Conservation (phyloP, 75 land plant genomes). For the Cupressus sempervirens region DNA sequence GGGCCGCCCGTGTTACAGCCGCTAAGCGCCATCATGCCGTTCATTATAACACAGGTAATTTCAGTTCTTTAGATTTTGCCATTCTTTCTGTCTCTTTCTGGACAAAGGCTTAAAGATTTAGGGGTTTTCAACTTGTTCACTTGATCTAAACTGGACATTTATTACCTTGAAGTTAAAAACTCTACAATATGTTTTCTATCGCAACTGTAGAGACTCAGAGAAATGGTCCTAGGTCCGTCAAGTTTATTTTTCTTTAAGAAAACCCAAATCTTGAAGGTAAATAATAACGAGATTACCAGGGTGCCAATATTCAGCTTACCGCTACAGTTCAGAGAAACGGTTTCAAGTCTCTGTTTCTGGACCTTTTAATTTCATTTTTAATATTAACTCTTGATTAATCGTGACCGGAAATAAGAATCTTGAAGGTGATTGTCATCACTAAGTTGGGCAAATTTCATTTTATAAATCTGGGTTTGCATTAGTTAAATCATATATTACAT, state of each 20-base stretch:
- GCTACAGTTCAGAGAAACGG: not conserved
- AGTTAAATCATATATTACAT: not conserved
- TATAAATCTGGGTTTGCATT: not conserved
- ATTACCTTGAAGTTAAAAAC: not conserved
- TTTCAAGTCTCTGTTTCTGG: not conserved
- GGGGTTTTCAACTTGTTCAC: not conserved
- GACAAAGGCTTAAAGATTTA: not conserved
- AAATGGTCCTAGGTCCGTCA: not conserved
- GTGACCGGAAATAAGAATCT: not conserved
- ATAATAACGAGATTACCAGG: not conserved
- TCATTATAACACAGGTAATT: conserved; percentile 11
- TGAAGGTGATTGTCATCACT: not conserved
- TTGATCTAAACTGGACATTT: not conserved
- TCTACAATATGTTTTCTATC: not conserved
- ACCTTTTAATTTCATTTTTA: too few relatives aligned
- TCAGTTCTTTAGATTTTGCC: not conserved
- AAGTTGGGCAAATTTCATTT: not conserved
- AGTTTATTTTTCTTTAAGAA: not conserved
- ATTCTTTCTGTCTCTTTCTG: not conserved
- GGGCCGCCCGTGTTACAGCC: conserved; percentile 32
- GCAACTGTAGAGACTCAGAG: too few relatives aligned
- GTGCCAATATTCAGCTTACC: not conserved
- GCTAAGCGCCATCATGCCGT: conserved; percentile 34
- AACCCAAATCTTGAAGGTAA: not conserved
- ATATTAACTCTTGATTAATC: not conserved